Evolutionary conservation across 139 green algal genomes (phyloP).

Genomic region (Coccomyxa sp.): DNA sequence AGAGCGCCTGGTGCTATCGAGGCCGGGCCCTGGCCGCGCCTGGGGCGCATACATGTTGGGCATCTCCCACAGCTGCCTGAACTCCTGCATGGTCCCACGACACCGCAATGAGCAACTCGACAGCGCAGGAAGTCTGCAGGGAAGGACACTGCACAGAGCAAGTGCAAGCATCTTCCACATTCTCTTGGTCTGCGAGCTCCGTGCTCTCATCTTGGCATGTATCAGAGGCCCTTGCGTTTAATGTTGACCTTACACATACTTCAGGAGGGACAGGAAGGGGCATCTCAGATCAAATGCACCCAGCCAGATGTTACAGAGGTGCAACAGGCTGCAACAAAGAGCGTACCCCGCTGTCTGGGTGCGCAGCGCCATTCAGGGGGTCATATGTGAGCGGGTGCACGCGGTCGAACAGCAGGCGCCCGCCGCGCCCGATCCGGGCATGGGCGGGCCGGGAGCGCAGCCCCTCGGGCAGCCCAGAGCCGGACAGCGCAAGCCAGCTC

Average conservation of each 20-base stretch:
- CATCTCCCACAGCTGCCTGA: slow-evolving; percentile 19
- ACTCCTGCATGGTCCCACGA: not conserved
- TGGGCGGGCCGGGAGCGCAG: not conserved
- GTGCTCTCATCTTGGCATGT: not conserved
- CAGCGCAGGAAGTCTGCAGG: not conserved
- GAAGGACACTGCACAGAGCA: not conserved
- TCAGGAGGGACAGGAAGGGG: no score
- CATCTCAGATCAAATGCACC: no score
- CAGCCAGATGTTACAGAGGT: no score
- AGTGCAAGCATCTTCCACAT: not conserved
- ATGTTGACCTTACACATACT: no score
- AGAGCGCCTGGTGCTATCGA: not conserved
- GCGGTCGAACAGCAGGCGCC: slow-evolving; percentile 48
- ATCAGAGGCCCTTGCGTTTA: no score
- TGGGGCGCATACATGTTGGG: slow-evolving; percentile 23
- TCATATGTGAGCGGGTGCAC: not conserved
- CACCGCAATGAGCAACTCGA: not conserved
- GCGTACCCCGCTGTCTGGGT: not conserved
- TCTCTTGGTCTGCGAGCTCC: not conserved
- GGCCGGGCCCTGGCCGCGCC: not conserved
- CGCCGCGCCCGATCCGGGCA: slow-evolving; percentile 47
- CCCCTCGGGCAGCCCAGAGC: not conserved
- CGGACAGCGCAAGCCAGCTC: not conserved
- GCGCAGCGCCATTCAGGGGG: not conserved
- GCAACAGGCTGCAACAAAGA: no score